These are phyloP conservation scores for Allium fistulosum DNA, from an alignment of 106 monocot genomes.

Conservation along the genomic window DNA sequence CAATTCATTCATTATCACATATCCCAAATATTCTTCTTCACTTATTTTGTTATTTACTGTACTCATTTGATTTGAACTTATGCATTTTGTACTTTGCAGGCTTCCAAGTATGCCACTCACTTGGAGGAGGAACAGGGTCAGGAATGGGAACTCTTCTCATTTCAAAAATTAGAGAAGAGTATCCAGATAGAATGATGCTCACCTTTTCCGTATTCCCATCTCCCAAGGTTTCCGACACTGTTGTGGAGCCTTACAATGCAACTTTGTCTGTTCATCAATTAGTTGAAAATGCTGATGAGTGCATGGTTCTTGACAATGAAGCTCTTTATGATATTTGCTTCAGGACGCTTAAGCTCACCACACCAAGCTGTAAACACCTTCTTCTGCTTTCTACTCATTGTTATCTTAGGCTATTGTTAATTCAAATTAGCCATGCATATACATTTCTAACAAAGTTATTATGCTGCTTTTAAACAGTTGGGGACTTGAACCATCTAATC, in stretches of 20 bases:
- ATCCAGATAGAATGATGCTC: conserved; percentile 9
- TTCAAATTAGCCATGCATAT: no score
- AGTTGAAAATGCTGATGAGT: no score
- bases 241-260: no score
- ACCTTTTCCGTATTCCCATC: conserved; percentile 4
- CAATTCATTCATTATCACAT: no score
- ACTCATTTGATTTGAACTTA: no score
- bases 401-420: no score
- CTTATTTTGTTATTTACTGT: no score
- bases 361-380: conserved; percentile 3
- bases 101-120: conserved; percentile 11
- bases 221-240: no score
- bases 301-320: no score
- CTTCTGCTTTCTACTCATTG: not conserved
- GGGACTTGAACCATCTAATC: conserved; percentile 16
- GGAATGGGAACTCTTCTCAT: conserved; percentile 8
- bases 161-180: conserved; percentile 9
- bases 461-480: conserved; percentile 5
- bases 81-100: not conserved
- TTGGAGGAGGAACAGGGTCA: not conserved
- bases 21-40: no score
- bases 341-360: conserved; percentile 9
- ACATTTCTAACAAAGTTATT: not conserved
- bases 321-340: conserved; percentile 4
- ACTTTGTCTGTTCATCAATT: no score